Evolutionary conservation across 1,284 basidiomycete genomes (phyloP).

Genomic region (Boletellus deceptivus): DNA sequence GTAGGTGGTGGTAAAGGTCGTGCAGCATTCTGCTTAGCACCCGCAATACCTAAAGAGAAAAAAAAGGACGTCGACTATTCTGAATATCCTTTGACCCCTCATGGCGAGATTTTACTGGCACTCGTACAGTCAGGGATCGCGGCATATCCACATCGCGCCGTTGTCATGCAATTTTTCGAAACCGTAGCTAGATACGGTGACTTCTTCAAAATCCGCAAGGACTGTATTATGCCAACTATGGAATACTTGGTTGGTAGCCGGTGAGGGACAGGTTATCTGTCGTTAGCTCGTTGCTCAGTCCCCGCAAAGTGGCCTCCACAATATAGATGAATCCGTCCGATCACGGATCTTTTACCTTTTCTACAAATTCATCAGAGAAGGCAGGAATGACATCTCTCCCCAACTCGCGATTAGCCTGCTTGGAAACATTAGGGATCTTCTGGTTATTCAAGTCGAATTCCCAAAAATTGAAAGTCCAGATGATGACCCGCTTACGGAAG

Average conservation of each 20-base stretch:
- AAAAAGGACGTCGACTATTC: constrained; percentile 75
- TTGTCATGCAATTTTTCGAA: constrained; percentile 95
- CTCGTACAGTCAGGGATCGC: constrained; percentile 85
- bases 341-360: constrained; percentile 92
- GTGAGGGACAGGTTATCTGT: constrained; percentile 43
- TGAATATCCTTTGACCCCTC: constrained; percentile 82
- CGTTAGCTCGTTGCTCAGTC: constrained; percentile 1
- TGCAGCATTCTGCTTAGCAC: constrained; percentile 70
- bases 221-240: constrained; percentile 82
- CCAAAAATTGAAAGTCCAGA: constrained; percentile 67
- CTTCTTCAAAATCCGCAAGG: constrained; percentile 92
- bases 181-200: constrained; percentile 89
- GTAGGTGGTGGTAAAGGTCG: constrained; percentile 72
- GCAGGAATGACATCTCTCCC: constrained; percentile 74
- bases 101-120: constrained; percentile 87
- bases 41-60: constrained; percentile 62
- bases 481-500: constrained; percentile 75
- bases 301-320: constrained; percentile 81
- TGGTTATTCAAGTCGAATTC: constrained; percentile 63
- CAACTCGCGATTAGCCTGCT: constrained; percentile 74
- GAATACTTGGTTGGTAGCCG: constrained; percentile 86
- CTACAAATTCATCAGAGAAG: constrained; percentile 88
- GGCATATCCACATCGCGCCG: constrained; percentile 81
- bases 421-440: constrained; percentile 70
- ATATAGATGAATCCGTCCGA: constrained; percentile 68